A percentile compares a stretch with the other conserved stretches of the same genome.
phyloP scores from a whole-genome alignment of 2,329 filamentous ascomycete species.

The Laburnicola sp. region DNA sequence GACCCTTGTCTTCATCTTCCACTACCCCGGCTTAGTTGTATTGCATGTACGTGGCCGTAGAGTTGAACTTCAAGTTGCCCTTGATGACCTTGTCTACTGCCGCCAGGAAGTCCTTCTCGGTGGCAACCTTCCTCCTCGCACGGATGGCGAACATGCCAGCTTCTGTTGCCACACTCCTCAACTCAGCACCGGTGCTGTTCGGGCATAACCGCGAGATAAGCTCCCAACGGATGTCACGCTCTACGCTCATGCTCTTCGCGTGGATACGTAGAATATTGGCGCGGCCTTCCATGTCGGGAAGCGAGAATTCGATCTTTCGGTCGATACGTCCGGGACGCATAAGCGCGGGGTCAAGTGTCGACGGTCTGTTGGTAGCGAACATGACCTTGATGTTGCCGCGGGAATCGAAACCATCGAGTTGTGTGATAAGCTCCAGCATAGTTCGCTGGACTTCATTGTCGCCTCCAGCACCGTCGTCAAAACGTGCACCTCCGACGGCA shows the following conservation, averaged over 20 bases:
- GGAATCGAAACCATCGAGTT: conserved; percentile 94
- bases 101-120: conserved; percentile 97
- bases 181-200: conserved; percentile 93
- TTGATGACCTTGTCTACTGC: conserved; percentile 99
- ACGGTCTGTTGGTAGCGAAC: conserved; percentile 97
- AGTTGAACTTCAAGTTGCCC: conserved; percentile 99
- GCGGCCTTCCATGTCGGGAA: conserved; percentile 94
- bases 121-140: conserved; percentile 91
- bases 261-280: conserved; percentile 98
- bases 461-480: conserved; percentile 93
- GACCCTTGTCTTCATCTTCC: neutral
- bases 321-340: conserved; percentile 98
- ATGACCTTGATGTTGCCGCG: conserved; percentile 99
- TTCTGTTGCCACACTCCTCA: conserved; percentile 95
- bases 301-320: conserved; percentile 97
- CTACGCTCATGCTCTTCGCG: conserved; percentile 99
- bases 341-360: conserved; percentile 91
- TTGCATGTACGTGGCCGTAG: conserved; percentile 95
- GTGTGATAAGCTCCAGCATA: conserved; percentile 97
- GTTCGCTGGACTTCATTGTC: conserved; percentile 98
- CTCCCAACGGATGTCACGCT: conserved; percentile 98
- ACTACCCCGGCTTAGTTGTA: conserved; percentile 73
- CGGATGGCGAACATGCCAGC: conserved; percentile 98
- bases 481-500: conserved; percentile 91
- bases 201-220: conserved; percentile 95